Evolutionary conservation across 306 rosid genomes (phyloP).

Genomic region (Pterocarpus macrocarpus): DNA sequence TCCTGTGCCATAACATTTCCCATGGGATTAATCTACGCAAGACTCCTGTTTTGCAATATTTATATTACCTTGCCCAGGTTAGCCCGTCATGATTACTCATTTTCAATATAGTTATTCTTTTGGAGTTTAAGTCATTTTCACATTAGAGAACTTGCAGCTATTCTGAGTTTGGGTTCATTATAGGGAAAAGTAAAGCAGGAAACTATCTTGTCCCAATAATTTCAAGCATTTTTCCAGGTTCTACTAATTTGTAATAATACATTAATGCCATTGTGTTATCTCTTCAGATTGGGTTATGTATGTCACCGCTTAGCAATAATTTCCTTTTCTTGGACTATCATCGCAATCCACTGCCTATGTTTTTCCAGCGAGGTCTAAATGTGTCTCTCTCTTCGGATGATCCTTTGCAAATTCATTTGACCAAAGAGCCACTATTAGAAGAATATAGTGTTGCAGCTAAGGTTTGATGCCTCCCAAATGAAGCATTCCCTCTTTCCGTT

Average conservation of each 20-base stretch:
- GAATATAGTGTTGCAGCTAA: slow-evolving; percentile 66
- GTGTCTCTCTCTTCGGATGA: slow-evolving; percentile 86
- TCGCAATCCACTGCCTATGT: slow-evolving; percentile 81
- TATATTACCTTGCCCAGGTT: slow-evolving; percentile 92
- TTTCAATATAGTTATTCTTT: slow-evolving; percentile 11
- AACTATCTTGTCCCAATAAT: slow-evolving; percentile 4
- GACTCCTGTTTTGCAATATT: slow-evolving; percentile 84
- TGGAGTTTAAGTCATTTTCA: neutral
- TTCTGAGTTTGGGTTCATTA: slow-evolving; percentile 6
- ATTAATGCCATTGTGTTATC: neutral
- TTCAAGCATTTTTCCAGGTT: slow-evolving; percentile 13
- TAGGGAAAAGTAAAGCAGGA: slow-evolving; percentile 1
- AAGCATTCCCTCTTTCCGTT: neutral
- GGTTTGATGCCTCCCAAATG: slow-evolving; percentile 43
- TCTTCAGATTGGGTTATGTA: slow-evolving; percentile 71
- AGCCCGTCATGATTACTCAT: slow-evolving; percentile 8
- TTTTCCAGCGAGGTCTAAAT: slow-evolving; percentile 85
- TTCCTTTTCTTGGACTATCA: slow-evolving; percentile 89
- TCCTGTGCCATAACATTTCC: slow-evolving; percentile 81
- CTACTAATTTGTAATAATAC: slow-evolving; percentile 7
- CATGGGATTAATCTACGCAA: slow-evolving; percentile 86
- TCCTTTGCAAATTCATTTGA: slow-evolving; percentile 70
- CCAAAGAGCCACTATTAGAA: slow-evolving; percentile 59
- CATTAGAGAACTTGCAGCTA: neutral
- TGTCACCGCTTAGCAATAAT: slow-evolving; percentile 93